Evolutionary conservation across 2,329 filamentous ascomycete genomes (phyloP).

Genomic region (Trichoderma arundinaceum): DNA sequence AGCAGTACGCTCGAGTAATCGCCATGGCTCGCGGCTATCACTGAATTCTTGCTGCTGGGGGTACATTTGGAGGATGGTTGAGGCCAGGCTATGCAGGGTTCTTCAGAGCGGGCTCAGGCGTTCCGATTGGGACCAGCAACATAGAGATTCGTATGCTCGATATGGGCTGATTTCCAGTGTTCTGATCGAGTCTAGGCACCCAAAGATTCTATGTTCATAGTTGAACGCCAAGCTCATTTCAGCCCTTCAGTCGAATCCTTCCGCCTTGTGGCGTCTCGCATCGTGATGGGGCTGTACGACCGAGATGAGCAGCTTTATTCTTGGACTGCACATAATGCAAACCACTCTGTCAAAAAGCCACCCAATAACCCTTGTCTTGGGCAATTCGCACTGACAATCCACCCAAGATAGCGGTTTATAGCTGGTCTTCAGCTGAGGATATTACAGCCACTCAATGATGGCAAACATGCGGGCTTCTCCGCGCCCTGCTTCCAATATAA

Average conservation of each 20-base stretch:
- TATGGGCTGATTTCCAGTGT: background rate
- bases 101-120: background rate
- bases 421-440: constrained; percentile 19
- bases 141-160: background rate
- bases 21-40: too few relatives aligned
- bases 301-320: background rate
- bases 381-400: constrained; percentile 10
- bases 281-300: background rate
- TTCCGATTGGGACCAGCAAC: too few relatives aligned
- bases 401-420: constrained; percentile 1
- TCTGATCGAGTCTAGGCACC: background rate
- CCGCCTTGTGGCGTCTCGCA: background rate
- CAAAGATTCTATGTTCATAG: background rate
- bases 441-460: constrained; percentile 2
- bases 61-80: background rate
- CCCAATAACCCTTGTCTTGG: constrained; percentile 8
- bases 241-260: background rate
- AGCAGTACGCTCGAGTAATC: background rate
- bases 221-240: background rate
- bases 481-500: background rate
- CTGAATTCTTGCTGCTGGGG: too few relatives aligned
- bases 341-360: constrained; percentile 11
- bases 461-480: constrained; percentile 7
- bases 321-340: background rate
- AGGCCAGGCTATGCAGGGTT: background rate